phyloP scores from a whole-genome alignment of 352 stramenopile species.

The Phytophthora agathidicida region DNA sequence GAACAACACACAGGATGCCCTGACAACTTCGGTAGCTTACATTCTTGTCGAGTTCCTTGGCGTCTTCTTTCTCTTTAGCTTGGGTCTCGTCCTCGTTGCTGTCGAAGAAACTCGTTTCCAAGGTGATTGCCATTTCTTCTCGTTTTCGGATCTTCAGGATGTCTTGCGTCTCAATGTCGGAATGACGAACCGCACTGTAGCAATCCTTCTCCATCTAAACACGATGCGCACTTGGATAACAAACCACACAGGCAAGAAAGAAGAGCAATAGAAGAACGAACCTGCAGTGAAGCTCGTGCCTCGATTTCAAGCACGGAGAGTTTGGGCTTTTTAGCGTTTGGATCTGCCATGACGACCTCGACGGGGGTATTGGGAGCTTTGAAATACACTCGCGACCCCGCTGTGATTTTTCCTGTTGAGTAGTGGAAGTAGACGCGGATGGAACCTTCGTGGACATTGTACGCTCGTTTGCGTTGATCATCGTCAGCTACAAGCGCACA shows the following conservation, averaged over 20 bases:
- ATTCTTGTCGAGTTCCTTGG: slow-evolving; percentile 69
- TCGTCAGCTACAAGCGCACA: slow-evolving; percentile 52
- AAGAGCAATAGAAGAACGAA: slow-evolving; percentile 17
- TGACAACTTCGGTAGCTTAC: slow-evolving; percentile 52
- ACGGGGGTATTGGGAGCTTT: slow-evolving; percentile 75
- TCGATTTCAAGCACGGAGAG: slow-evolving; percentile 80
- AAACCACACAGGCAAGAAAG: neutral
- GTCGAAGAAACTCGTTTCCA: slow-evolving; percentile 91
- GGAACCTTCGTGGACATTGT: slow-evolving; percentile 90
- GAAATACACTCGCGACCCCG: slow-evolving; percentile 77
- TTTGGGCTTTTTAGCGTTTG: slow-evolving; percentile 68
- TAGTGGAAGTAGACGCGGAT: slow-evolving; percentile 93
- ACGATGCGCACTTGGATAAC: neutral
- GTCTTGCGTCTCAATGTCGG: slow-evolving; percentile 91
- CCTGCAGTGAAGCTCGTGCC: slow-evolving; percentile 64
- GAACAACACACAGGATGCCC: no score
- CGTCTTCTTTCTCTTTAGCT: slow-evolving; percentile 65
- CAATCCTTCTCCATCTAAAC: slow-evolving; percentile 90
- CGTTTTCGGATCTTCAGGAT: slow-evolving; percentile 90
- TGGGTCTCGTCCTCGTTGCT: slow-evolving; percentile 66
- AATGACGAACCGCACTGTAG: slow-evolving; percentile 84
- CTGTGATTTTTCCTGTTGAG: slow-evolving; percentile 91
- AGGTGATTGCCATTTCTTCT: slow-evolving; percentile 85
- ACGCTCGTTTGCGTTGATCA: slow-evolving; percentile 91
- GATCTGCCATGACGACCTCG: slow-evolving; percentile 78